A percentile compares a stretch with the other conserved stretches of the same genome.
Conservation (phyloP, 2,329 filamentous ascomycete species). For the Periconia macrospinosa region DNA sequence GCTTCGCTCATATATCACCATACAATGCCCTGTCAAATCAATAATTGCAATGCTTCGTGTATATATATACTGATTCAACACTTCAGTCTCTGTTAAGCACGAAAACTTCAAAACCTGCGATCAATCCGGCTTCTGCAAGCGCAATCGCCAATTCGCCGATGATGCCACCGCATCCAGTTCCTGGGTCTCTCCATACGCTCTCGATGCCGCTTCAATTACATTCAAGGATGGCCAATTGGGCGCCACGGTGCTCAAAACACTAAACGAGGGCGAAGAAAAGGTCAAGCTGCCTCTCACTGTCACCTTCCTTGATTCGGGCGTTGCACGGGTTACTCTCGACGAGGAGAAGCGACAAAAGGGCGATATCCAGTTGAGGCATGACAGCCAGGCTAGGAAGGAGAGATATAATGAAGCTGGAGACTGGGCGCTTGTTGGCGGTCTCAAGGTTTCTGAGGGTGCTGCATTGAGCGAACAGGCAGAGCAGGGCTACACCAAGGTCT, state of each 20-base stretch:
- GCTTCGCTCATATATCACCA: not conserved
- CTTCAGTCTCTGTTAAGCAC: conserved; percentile 80
- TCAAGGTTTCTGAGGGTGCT: conserved; percentile 71
- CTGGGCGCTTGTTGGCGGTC: conserved; percentile 82
- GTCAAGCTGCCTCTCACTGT: conserved; percentile 81
- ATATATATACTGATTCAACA: conserved; percentile 6
- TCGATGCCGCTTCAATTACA: conserved; percentile 70
- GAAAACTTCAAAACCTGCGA: conserved; percentile 96
- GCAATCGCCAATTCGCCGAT: conserved; percentile 89
- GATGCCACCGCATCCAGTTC: conserved; percentile 65
- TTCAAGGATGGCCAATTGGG: conserved; percentile 81
- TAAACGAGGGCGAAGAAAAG: conserved; percentile 66
- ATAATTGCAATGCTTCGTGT: not conserved
- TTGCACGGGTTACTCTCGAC: conserved; percentile 83
- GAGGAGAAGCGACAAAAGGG: conserved; percentile 89
- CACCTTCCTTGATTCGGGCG: conserved; percentile 87
- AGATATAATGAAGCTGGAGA: conserved; percentile 90
- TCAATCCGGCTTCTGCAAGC: conserved; percentile 95
- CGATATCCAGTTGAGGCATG: conserved; percentile 83
- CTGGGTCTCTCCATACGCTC: conserved; percentile 80
- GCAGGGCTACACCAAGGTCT: conserved; percentile 68
- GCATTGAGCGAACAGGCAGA: conserved; percentile 68
- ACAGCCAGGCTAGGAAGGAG: conserved; percentile 83
- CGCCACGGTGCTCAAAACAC: conserved; percentile 79
- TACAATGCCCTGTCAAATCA: not conserved